A percentile compares a stretch with the other conserved stretches of the same genome.
Conservation (phyloP, 2,329 filamentous ascomycete species). For the Fusarium pininemorale region DNA sequence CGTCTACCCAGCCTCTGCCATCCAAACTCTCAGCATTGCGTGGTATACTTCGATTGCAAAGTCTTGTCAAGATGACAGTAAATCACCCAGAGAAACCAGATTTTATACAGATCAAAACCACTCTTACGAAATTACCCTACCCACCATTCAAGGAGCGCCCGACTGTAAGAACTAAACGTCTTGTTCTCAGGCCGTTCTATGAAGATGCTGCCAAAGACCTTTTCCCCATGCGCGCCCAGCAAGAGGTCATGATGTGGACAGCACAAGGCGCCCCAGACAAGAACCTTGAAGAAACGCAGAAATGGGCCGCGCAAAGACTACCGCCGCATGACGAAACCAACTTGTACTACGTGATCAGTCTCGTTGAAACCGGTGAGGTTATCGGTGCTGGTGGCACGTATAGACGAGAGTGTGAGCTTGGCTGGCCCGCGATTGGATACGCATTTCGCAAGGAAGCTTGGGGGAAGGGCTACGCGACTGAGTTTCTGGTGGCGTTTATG, state of each 20-base stretch:
- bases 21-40: fast-evolving
- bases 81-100: neutral
- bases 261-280: constrained; percentile 1
- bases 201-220: neutral
- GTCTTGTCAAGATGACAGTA: neutral
- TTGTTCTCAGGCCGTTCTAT: constrained; percentile 1
- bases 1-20: fast-evolving
- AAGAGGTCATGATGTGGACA: constrained; percentile 17
- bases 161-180: neutral
- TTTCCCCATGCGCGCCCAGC: neutral
- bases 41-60: fast-evolving
- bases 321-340: neutral
- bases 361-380: neutral
- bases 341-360: constrained; percentile 1
- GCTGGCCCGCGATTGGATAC: constrained; percentile 13
- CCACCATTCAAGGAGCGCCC: neutral
- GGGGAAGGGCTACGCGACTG: constrained; percentile 3
- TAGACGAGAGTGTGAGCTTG: constrained; percentile 3
- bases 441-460: constrained; percentile 7
- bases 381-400: neutral
- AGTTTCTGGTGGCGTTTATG: neutral
- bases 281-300: neutral
- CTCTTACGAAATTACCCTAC: neutral
- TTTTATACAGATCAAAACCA: neutral
- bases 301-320: neutral